phyloP scores from a whole-genome alignment of 1,284 basidiomycete genomes.

The Rhodotorula sp. region DNA sequence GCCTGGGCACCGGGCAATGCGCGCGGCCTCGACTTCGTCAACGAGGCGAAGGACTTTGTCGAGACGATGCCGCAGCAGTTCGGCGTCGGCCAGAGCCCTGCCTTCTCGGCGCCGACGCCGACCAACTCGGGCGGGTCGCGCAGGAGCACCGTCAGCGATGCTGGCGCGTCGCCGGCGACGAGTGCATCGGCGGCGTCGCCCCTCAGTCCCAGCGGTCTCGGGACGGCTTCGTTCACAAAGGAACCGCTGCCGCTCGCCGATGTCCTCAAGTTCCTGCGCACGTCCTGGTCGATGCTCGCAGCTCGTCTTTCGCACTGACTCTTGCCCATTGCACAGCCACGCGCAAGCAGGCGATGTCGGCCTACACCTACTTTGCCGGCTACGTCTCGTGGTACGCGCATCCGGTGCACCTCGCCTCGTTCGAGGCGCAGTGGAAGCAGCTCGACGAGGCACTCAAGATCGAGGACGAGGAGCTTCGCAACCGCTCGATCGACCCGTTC shows the following conservation, averaged over 20 bases:
- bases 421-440: conserved; percentile 22
- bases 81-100: conserved; percentile 11
- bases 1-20: conserved; percentile 30
- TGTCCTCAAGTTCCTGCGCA: conserved; percentile 29
- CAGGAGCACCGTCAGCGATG: background rate
- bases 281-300: background rate
- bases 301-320: background rate
- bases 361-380: conserved; percentile 23
- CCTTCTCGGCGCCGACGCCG: conserved; percentile 1
- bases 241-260: conserved; percentile 30
- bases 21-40: conserved; percentile 26
- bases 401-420: conserved; percentile 25
- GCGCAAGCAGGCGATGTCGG: conserved; percentile 11
- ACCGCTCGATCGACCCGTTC: conserved; percentile 33
- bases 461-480: conserved; percentile 22
- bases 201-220: conserved; percentile 21
- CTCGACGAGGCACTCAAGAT: conserved; percentile 23
- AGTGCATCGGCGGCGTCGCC: background rate
- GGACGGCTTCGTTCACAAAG: conserved; percentile 18
- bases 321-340: background rate
- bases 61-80: conserved; percentile 32
- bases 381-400: conserved; percentile 30
- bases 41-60: conserved; percentile 30
- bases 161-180: background rate
- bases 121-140: background rate